These are phyloP conservation scores for Penicillium simplicissimum DNA, from an alignment of 495 filamentous ascomycete species.

Conservation along the genomic window DNA sequence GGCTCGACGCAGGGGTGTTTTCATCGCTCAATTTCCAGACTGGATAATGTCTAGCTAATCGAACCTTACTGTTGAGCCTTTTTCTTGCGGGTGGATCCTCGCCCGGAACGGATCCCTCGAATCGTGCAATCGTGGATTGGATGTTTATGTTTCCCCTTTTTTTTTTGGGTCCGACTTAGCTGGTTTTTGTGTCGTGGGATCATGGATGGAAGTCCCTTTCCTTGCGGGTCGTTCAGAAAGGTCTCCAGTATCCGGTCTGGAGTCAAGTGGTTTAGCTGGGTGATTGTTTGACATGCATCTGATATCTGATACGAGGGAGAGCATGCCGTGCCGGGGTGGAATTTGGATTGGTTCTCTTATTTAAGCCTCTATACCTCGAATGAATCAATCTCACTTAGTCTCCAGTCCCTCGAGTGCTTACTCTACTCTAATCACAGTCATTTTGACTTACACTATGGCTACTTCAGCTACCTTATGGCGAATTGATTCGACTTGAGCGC, in stretches of 20 bases:
- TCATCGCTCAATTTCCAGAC: background rate
- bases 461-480: no score
- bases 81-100: background rate
- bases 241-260: no score
- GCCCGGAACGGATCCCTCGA: background rate
- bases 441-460: no score
- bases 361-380: background rate
- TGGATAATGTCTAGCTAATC: constrained; percentile 7
- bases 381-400: background rate
- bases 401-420: no score
- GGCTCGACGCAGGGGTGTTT: background rate
- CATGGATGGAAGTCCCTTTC: background rate
- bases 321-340: background rate
- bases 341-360: background rate
- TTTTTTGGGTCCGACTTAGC: background rate
- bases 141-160: background rate
- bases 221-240: no score
- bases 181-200: background rate
- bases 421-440: no score
- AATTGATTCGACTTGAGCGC: background rate
- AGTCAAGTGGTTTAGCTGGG: no score
- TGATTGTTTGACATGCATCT: background rate
- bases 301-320: background rate
- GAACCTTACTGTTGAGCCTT: background rate
- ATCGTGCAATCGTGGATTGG: no score